Base-by-base conservation (phyloP, 208 protist genomes). In the Leishmania major region DNA sequence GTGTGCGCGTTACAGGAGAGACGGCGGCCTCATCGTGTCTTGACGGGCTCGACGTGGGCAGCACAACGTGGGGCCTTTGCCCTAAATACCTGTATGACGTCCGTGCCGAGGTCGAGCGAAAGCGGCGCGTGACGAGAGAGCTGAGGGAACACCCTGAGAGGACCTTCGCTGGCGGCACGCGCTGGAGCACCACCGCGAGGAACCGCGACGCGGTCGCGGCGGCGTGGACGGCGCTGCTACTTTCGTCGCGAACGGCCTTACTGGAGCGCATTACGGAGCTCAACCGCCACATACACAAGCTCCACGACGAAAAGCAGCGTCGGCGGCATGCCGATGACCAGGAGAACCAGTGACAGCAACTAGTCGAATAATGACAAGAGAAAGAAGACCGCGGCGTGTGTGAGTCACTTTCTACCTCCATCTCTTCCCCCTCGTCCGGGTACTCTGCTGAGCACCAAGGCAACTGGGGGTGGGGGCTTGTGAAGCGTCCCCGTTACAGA, bases 151-250 rank as follows among this genome's bases (percentile, higher is more conserved):
- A 72, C 6, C 6, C 69, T 0, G 59, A 37, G 47, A 19, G 8
- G 28, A 49, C 31, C 6, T 85, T 85, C 62, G 47, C 71, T 17
- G 81, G 76, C n/a, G 76, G 81, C 7, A 77, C 47, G 0, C 75
- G 77, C 35, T 81, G 81, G 81, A 81, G 76, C 15, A 85, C 81
- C 10, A 74, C 77, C 1, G 31, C 53, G 13, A 8, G 69, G 25
- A 77, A 85, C 31, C 40, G 55, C 4, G 53, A n/a, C 31, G n/a
- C 51, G 2, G 78, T 88, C 35, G 28, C 73, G 40, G 82, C 25
- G 40, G 88, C 88, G 2, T 93, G 84, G 75, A 83, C 89, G n/a
- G 87, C 76, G 45, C 77, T 93, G 43, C 53, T 90, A 47, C 35
- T 37, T 28, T 53, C 87, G 10, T 51, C 86, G 22, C 72, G 83